A percentile compares a stretch with the other conserved stretches of the same genome.
These are phyloP conservation scores for Lolium multiflorum DNA, from an alignment of 176 grass and related monocot genomes.

Conservation along the genomic window DNA sequence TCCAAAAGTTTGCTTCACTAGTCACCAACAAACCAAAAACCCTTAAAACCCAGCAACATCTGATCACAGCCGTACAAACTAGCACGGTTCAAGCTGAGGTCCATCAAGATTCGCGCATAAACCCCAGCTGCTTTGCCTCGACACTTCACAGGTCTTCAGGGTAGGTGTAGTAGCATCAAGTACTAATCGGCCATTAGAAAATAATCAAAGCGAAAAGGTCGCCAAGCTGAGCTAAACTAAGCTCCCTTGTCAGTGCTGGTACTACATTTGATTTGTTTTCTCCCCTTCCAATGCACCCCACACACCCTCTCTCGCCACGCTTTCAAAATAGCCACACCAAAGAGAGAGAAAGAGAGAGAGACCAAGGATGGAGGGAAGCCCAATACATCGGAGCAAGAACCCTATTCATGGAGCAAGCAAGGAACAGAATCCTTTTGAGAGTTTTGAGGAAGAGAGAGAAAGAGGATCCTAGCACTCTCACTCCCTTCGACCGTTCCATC, in stretches of 20 bases:
- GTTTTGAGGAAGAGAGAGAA: slow-evolving; percentile 44
- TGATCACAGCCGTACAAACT: background rate
- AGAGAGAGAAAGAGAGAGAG: slow-evolving; percentile 10
- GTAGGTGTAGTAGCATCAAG: background rate
- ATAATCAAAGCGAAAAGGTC: background rate
- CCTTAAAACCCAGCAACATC: background rate
- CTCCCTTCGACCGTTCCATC: background rate
- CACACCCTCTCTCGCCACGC: background rate
- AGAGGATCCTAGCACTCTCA: background rate
- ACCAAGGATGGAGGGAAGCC: slow-evolving; percentile 38
- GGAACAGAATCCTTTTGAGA: slow-evolving; percentile 51
- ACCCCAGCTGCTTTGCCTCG: background rate
- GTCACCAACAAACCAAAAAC: background rate
- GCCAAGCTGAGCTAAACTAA: background rate
- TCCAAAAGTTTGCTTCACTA: background rate
- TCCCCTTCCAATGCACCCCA: slow-evolving; percentile 42
- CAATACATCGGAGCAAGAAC: slow-evolving; percentile 44
- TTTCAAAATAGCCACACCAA: background rate
- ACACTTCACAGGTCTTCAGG: background rate
- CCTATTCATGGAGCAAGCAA: slow-evolving; percentile 39
- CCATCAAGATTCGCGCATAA: slow-evolving; percentile 10
- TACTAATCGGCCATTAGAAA: background rate
- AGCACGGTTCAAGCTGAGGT: background rate
- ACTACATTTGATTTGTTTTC: slow-evolving; percentile 11
- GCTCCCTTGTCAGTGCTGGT: slow-evolving; percentile 44